Base-by-base conservation (phyloP, 352 stramenopile genomes). In the Phytophthora sojae region DNA sequence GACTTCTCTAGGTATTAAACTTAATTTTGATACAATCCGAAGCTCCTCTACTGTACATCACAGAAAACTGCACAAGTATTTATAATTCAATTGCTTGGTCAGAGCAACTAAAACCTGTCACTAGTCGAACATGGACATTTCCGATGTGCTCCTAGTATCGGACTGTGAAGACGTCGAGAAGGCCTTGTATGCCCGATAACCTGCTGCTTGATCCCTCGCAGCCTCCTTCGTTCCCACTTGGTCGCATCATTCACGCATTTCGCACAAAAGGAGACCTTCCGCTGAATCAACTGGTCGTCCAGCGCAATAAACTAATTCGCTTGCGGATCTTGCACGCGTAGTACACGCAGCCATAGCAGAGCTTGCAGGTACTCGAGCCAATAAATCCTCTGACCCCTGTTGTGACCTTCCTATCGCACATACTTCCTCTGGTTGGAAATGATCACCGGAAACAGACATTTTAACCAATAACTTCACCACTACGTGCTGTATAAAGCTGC, bases 221-320 rank as follows among this genome's bases (percentile, higher is more conserved):
- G 47, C 47, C n/a, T 53, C 47, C 21, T 53, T 7, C 3, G 47
- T 19, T 53, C 47, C 47, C 47, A 53, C 21, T 53, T 53, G 47
- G 47, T 53, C 9, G 47, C 47, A 14, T 53, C 47, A 30, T 53
- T 53, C 47, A 53, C 47, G 15, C 47, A 53, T 30, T 53, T 53
- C 0, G 47, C 12, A 19, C 47, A 53, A 11, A 53, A 53, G 11
- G 47, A 29, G 6, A 53, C 21, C 17, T 53, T 53, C 19, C 47
- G 47, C 15, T 15, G 47, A 53, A 53, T 53, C 12, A 53, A 11
- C 47, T 53, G 47, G 47, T 30, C 17, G 21, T 53, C 47, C 11
- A 53, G n/a, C 12, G 47, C 47, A 7, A 53, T 53, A 7, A 53
- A 53, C 47, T 53, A 6, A 53, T 53, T 7, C 47, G 47, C 21